phyloP scores from a whole-genome alignment of 2,329 filamentous ascomycete species.

The Colletotrichum incanum region DNA sequence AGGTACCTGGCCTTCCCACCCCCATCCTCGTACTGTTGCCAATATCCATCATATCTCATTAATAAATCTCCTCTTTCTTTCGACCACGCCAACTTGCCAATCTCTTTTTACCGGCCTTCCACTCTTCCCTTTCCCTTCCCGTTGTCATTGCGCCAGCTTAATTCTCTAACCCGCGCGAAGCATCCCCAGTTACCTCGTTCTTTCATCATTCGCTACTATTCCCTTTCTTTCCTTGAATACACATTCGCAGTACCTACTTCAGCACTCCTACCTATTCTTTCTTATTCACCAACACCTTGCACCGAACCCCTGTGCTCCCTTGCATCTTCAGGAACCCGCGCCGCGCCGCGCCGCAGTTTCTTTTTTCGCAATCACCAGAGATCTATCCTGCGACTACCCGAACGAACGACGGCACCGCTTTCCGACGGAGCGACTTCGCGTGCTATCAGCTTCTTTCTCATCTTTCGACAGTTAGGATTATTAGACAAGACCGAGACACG shows the following conservation, averaged over 20 bases:
- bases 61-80: constrained; percentile 42
- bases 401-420: constrained; percentile 11
- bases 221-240: constrained; percentile 22
- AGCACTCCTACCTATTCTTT: constrained; percentile 7
- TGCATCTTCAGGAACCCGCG: constrained; percentile 28
- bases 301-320: constrained; percentile 15
- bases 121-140: constrained; percentile 26
- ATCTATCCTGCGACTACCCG: constrained; percentile 26
- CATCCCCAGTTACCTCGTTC: constrained; percentile 25
- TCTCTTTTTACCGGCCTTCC: constrained; percentile 29
- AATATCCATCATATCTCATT: constrained; percentile 41
- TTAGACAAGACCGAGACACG: constrained; percentile 22
- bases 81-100: constrained; percentile 13
- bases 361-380: constrained; percentile 1
- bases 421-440: constrained; percentile 13
- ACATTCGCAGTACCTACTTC: constrained; percentile 5
- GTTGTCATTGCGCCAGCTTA: constrained; percentile 20
- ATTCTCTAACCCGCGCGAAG: constrained; percentile 23
- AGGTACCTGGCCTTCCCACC: constrained; percentile 32
- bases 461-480: constrained; percentile 1
- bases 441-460: constrained; percentile 9
- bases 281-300: constrained; percentile 20
- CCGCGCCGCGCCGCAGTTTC: constrained; percentile 29
- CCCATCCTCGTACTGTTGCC: constrained; percentile 22
- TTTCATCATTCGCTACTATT: constrained; percentile 24